These are phyloP conservation scores for Talaromyces ruber DNA, from an alignment of 495 filamentous ascomycete species.

Conservation along the genomic window DNA sequence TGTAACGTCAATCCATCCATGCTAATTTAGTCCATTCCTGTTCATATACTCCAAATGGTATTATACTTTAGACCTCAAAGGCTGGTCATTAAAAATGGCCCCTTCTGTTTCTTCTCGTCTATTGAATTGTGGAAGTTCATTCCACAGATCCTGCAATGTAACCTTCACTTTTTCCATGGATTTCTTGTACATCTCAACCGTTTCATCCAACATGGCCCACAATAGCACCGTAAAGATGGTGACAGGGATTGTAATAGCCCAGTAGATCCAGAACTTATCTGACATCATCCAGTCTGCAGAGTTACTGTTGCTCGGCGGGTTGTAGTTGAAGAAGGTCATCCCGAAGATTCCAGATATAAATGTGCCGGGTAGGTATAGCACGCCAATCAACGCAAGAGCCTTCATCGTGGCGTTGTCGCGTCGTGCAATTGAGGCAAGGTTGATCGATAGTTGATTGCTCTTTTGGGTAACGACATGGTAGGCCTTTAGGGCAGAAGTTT, in stretches of 20 bases:
- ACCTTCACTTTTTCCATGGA: not conserved
- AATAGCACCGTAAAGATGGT: slow-evolving; percentile 15
- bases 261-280: slow-evolving; percentile 28
- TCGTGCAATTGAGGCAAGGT: slow-evolving; percentile 21
- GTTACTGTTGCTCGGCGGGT: not conserved
- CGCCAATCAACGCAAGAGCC: slow-evolving; percentile 22
- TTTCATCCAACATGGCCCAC: slow-evolving; percentile 11
- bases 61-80: not conserved
- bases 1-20: not conserved
- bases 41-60: not conserved
- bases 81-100: not conserved
- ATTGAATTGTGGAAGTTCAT: not conserved
- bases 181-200: not conserved
- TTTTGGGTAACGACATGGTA: slow-evolving; percentile 17
- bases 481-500: not conserved
- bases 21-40: not conserved
- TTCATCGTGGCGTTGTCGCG: slow-evolving; percentile 26
- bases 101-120: not conserved
- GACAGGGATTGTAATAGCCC: slow-evolving; percentile 21
- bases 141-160: not conserved
- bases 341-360: slow-evolving; percentile 32
- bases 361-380: slow-evolving; percentile 31
- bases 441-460: slow-evolving; percentile 21
- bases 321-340: slow-evolving; percentile 26
- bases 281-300: slow-evolving; percentile 16